A percentile compares a stretch with the other conserved stretches of the same genome.
phyloP scores from a whole-genome alignment of 768 basidiomycete species.

The Kwoniella dejecticola region DNA sequence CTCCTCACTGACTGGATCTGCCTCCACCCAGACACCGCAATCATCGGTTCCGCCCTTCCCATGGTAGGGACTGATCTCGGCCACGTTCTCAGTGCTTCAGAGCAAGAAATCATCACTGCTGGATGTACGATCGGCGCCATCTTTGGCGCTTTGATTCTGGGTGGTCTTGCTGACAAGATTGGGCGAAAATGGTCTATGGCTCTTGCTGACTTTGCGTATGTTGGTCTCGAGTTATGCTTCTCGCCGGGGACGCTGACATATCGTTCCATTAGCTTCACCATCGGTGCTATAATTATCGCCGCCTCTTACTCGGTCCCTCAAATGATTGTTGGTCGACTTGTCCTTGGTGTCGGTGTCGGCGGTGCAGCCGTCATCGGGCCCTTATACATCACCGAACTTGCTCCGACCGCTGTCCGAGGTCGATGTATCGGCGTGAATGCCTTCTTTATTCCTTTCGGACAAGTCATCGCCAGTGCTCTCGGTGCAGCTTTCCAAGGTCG shows the following conservation, averaged over 20 bases:
- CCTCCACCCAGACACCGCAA: no score
- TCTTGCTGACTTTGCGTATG: slow-evolving; percentile 22
- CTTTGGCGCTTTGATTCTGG: slow-evolving; percentile 21
- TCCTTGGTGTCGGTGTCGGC: slow-evolving; percentile 34
- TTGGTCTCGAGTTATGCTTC: no score
- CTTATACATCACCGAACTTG: slow-evolving; percentile 30
- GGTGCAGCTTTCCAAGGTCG: slow-evolving; percentile 17
- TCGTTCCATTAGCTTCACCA: slow-evolving; percentile 17
- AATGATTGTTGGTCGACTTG: slow-evolving; percentile 30
- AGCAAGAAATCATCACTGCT: slow-evolving; percentile 30
- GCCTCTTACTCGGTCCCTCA: slow-evolving; percentile 27
- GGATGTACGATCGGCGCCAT: slow-evolving; percentile 28
- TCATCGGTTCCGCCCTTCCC: slow-evolving; percentile 23
- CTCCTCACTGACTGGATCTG: no score
- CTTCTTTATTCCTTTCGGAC: slow-evolving; percentile 32
- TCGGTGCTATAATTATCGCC: slow-evolving; percentile 31
- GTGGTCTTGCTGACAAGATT: slow-evolving; percentile 1
- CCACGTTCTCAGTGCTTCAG: slow-evolving; percentile 2
- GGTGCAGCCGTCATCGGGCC: slow-evolving; percentile 24
- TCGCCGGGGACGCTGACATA: neutral
- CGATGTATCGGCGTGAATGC: slow-evolving; percentile 28
- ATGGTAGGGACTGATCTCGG: slow-evolving; percentile 25
- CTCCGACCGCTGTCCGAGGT: slow-evolving; percentile 27
- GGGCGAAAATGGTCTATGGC: slow-evolving; percentile 8
- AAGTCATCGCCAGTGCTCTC: slow-evolving; percentile 18